Base-by-base conservation (phyloP, 148 eudicot genomes). In the Arctostaphylos glauca region DNA sequence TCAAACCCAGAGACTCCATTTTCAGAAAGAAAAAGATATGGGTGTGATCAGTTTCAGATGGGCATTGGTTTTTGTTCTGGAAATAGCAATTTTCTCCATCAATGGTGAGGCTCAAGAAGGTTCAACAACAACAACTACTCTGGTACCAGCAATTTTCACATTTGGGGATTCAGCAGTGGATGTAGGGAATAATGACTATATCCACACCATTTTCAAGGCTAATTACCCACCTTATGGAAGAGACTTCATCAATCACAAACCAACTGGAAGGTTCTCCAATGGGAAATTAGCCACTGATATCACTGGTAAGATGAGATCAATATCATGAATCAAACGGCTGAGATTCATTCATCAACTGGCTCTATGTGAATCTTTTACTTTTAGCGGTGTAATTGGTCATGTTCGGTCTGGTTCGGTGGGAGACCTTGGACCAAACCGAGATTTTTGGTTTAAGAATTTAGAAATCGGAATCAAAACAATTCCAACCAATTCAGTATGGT, bases 211-310 rank as follows among this genome's bases (percentile, higher is more conserved):
- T 19, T 94, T 89, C 84, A 94, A 91, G 91, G 97, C 99, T 53
- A 82, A 97, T 83, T 92, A 90, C 86, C 97, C 99, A 74, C 99
- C 99, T 84, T 97, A 97, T 86, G 99, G 99, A 0, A 89, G 98
- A 75, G 98, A 97, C 85, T 97, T 92, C 81, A 41, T 53, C 67
- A 88, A 88, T 54, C 91, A 91, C 8, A 85, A 89, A 60, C 81
- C 99, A 31, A 97, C 99, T 68, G 99, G 99, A 13, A 93, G 99
- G 78, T 97, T 97, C 81, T 94, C 95, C 83, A 91, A 97, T 93
- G 99, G 99, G 48, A 97, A 94, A 87, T 81, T 97, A 53, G 99
- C 97, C 75, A 97, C 98, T 83, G 99, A 97, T 85, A 84, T 97
- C 44, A 94, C 98, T 78, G 99, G 99, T 94, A 90, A 80, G 38